These are phyloP conservation scores for Vachellia collinsii DNA, from an alignment of 306 rosid genomes.

Conservation along the genomic window DNA sequence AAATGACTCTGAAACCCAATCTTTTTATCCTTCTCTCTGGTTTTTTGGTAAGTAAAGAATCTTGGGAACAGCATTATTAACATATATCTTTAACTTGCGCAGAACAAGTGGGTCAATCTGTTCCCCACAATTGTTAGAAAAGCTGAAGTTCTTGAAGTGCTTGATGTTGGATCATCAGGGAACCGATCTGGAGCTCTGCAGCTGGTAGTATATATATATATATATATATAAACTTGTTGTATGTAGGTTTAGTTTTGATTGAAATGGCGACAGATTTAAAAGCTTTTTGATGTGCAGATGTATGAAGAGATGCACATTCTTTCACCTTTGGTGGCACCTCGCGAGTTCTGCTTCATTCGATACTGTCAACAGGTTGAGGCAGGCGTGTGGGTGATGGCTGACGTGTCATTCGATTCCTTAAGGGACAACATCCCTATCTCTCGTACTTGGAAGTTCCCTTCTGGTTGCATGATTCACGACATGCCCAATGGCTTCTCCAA, in stretches of 20 bases:
- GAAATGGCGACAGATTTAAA: too few relatives aligned
- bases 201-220: conserved; percentile 41
- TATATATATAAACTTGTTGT: neutral
- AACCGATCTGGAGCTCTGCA: conserved; percentile 58
- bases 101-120: conserved; percentile 62
- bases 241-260: too few relatives aligned
- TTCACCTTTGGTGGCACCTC: conserved; percentile 64
- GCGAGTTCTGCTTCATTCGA: conserved; percentile 67
- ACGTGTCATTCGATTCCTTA: conserved; percentile 55
- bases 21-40: too few relatives aligned
- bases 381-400: conserved; percentile 61
- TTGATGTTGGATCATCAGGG: conserved; percentile 52
- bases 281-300: conserved; percentile 54
- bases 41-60: too few relatives aligned
- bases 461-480: conserved; percentile 75
- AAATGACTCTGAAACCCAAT: too few relatives aligned
- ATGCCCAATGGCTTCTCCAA: conserved; percentile 52
- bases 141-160: conserved; percentile 51
- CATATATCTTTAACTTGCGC: neutral
- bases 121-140: conserved; percentile 63
- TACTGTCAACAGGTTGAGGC: conserved; percentile 51
- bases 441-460: conserved; percentile 65
- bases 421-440: neutral
- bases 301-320: conserved; percentile 63
- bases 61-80: too few relatives aligned